phyloP scores from a whole-genome alignment of 192 early-diverging fungal species.

The Kappamyces sp. region DNA sequence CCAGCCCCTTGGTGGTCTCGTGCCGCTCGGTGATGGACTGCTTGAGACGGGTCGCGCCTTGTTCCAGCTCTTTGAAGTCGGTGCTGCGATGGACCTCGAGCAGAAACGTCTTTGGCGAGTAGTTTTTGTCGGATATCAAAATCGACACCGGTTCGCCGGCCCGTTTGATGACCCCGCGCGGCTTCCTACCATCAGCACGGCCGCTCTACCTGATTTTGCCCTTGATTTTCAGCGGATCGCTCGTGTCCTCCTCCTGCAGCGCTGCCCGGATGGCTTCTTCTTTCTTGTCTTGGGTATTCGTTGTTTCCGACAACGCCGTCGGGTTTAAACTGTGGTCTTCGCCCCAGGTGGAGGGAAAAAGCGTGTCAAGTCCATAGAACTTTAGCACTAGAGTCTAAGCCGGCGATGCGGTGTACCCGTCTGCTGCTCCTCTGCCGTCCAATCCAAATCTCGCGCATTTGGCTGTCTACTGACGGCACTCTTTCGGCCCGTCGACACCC shows the following conservation, averaged over 20 bases:
- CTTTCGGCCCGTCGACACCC: background rate
- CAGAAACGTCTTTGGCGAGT: conserved; percentile 70
- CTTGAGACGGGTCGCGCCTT: conserved; percentile 66
- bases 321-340: conserved; percentile 16
- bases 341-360: conserved; percentile 35
- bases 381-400: conserved; percentile 26
- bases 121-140: conserved; percentile 50
- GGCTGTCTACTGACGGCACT: no score
- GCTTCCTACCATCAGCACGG: no score
- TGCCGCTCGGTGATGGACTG: conserved; percentile 71
- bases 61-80: conserved; percentile 74
- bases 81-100: conserved; percentile 77
- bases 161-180: conserved; percentile 12
- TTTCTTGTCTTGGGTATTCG: background rate
- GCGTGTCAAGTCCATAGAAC: conserved; percentile 35
- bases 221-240: background rate
- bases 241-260: background rate
- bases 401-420: conserved; percentile 22
- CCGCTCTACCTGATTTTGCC: conserved; percentile 21
- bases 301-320: background rate
- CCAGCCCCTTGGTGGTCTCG: conserved; percentile 79
- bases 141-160: conserved; percentile 20
- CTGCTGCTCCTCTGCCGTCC: conserved; percentile 28
- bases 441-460: background rate
- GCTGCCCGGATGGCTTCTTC: background rate